Base-by-base conservation (phyloP, 768 basidiomycete genomes). In the Termitomyces titanicus region DNA sequence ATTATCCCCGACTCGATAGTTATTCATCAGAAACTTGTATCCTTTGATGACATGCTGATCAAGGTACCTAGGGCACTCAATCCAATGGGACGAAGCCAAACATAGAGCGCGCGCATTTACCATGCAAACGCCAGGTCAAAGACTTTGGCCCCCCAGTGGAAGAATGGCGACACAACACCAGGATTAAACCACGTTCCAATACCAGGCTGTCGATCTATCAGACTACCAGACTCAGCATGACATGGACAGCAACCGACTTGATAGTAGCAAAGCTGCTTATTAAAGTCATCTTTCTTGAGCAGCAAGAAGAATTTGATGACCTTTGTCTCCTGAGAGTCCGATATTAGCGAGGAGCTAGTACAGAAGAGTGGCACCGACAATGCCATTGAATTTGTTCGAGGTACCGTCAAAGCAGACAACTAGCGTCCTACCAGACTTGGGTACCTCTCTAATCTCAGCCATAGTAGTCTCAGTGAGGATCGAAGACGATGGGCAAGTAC, bases 1-100 rank as follows among this genome's bases (percentile, higher is more conserved):
- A 66, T 78, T 88, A 65, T 90, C 89, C 1, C 89, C 91, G 0
- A 70, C 61, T n/a, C 72, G 74, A 64, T 86, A 90, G 62, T 87
- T 91, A 57, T 86, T 78, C 90, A 92, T 91, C 50, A 92, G 70
- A 67, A 85, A 92, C 57, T 71, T 74, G 68, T 92, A 93, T 0
- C 91, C 91, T 9, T 80, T 84, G 69, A 84, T 80, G 22, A 91
- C 85, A 68, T 91, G 89, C 1, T 64, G 77, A 51, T 84, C 83
- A 39, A 91, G 72, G 63, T 86, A 90, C 82, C 86, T 88, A 35
- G 12, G 4, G 37, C 24, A 39, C 45, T 40, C 34, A 7, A 35
- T 53, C n/a, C 13, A 13, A 46, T 51, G 22, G 25, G 35, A n/a
- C n/a, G 27, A n/a, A 25, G 17, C 22, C 13, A 8, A 15, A 15